Evolutionary conservation across 495 filamentous ascomycete genomes (phyloP).

Genomic region (Apodospora peruviana): DNA sequence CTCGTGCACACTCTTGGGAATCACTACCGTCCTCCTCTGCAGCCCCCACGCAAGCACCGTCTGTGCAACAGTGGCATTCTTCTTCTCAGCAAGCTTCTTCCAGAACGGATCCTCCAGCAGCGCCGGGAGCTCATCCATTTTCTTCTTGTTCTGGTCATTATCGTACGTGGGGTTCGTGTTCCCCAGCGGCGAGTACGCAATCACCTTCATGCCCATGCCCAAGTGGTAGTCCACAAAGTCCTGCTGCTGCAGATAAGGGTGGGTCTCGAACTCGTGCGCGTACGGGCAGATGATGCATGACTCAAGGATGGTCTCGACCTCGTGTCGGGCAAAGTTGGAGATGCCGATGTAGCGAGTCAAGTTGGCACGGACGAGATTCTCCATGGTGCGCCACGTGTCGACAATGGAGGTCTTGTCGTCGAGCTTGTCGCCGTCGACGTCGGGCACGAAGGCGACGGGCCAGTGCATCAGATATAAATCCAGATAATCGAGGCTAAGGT

Average conservation of each 20-base stretch:
- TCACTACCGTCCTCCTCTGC: slow-evolving; percentile 54
- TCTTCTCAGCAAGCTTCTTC: slow-evolving; percentile 53
- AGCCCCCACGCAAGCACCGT: slow-evolving; percentile 57
- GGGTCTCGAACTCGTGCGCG: slow-evolving; percentile 58
- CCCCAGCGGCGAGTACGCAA: slow-evolving; percentile 64
- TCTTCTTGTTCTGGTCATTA: not conserved
- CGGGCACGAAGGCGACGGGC: slow-evolving; percentile 43
- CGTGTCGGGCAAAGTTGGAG: slow-evolving; percentile 58
- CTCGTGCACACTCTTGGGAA: slow-evolving; percentile 51
- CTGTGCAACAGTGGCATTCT: not conserved
- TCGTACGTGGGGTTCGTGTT: slow-evolving; percentile 38
- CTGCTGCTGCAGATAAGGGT: slow-evolving; percentile 52
- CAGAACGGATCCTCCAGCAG: slow-evolving; percentile 1
- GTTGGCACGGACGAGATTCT: slow-evolving; percentile 42
- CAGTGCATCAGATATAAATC: slow-evolving; percentile 71
- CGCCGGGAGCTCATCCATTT: not conserved
- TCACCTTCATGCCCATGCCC: slow-evolving; percentile 53
- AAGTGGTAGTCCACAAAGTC: slow-evolving; percentile 52
- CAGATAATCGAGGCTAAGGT: slow-evolving; percentile 59
- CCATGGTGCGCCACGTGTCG: slow-evolving; percentile 63
- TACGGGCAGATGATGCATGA: slow-evolving; percentile 55
- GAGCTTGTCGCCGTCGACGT: not conserved
- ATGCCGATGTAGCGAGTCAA: slow-evolving; percentile 61
- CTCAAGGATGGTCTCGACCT: slow-evolving; percentile 54
- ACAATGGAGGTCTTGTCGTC: not conserved